Base-by-base conservation (phyloP, 2,329 filamentous ascomycete species). In the Fusarium chuoi region DNA sequence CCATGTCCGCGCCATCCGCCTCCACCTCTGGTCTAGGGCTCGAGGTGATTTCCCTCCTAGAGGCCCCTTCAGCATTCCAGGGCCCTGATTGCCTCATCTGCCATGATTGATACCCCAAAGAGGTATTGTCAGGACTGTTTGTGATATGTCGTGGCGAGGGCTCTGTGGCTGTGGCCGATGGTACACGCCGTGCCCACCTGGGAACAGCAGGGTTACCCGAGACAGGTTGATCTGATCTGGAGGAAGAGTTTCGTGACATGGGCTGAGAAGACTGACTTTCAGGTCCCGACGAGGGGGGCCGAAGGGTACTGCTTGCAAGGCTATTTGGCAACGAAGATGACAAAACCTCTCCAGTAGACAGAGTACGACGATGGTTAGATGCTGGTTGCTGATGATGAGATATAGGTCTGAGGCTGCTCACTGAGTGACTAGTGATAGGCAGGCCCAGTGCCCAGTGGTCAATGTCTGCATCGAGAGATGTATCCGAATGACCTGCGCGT, bases 231-330 rank as follows among this genome's bases (percentile, higher is more conserved):
- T 68, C 66, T 26, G 73, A 36, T 42, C 61, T 66, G 17, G 75
- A 74, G 15, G 74, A 70, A 17, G 74, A 59, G 30, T 74, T 68
- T 36, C 63, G 56, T 6, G 72, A 77, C 51, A 70, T 71, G 38
- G 75, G 75, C 28, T 77, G 74, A 22, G 76, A 77, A 13, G 70
- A 65, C 45, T 73, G 71, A 28, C 68, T 73, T 33, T 71, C 74
- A 18, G 62, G 59, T n/a, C 62, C 51, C 22, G 67, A 59, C 22
- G 64, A 65, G 11, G 57, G 62, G 33, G 77, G 75, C 11, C 62
- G 66, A 33, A 75, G 65, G 30, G 70, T 73, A 42, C 66, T 68
- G 28, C 64, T 62, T n/a, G 56, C 48, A 36, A 70, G 61, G 33
- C 73, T 78, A 15, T 59, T 68, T 11, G 70, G 71, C 20, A 72